Evolutionary conservation across 2,329 filamentous ascomycete genomes (phyloP), one percentile per base, ranked within the genome.

Genomic region (Phaeosphaeriaceae sp.): DNA sequence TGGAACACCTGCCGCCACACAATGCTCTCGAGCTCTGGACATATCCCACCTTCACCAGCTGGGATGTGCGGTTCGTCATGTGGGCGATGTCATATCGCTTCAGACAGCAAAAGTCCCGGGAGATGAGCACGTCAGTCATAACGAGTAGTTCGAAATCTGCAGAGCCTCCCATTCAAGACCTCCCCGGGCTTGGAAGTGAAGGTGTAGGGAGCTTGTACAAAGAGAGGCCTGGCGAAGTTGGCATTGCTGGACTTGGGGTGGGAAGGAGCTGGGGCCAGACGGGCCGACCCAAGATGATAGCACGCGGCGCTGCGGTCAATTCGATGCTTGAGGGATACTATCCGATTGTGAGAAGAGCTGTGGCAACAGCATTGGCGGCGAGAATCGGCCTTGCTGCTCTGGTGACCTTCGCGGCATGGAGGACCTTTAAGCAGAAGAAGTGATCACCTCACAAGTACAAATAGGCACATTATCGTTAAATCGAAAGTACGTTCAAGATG

Each of bases 11-110:
- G 3, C 88, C 88, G n/a, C 87, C 88, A 1, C 80, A 86, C 62
- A 86, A 85, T 54, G 84, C 87, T 1, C 82, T 90, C 3, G 78
- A 85, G 32, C 73, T 90, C 24, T 91, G 89, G 88, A 84, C 84
- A 28, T 90, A 90, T 68, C 89, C 89, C 0, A 91, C 87, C 1
- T 91, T 91, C 69, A 89, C 88, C 0, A 82, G 85, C 1, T 82
- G 81, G 56, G 89, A 91, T 67, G 80, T 91, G 3, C 80, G 85
- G 6, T 78, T 87, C 30, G 78, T 87, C 11, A 83, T 91, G 54
- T 88, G 84, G 79, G 70, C 88, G 10, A 75, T 90, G 68, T 89
- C 88, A 0, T 84, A 85, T 61, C 77, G 78, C 7, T 84, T 90
- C 68, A 84, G 77, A 5, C 65, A 63, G 23, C 71, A 71, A 44